A percentile compares a stretch with the other conserved stretches of the same genome.
phyloP scores from a whole-genome alignment of 495 filamentous ascomycete species.

The Talaromyces nanjingensis region DNA sequence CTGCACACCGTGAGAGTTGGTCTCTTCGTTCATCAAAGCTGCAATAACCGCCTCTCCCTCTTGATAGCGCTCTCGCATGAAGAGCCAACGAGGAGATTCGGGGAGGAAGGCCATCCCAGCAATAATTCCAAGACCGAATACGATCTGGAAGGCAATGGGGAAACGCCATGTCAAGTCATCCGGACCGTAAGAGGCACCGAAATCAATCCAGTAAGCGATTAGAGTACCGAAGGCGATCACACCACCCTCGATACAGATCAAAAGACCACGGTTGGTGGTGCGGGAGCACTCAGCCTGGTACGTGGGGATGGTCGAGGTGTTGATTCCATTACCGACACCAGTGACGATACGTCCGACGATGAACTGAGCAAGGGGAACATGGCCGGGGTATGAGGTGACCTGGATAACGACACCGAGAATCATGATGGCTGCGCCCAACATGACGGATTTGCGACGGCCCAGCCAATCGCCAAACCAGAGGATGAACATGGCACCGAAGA shows the following conservation, averaged over 20 bases:
- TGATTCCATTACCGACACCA: slow-evolving; percentile 72
- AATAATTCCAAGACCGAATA: slow-evolving; percentile 63
- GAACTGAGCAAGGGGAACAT: slow-evolving; percentile 56
- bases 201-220: slow-evolving; percentile 84
- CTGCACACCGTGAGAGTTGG: slow-evolving; percentile 11
- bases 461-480: slow-evolving; percentile 60
- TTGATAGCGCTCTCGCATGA: slow-evolving; percentile 57
- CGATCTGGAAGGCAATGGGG: slow-evolving; percentile 74
- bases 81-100: slow-evolving; percentile 71
- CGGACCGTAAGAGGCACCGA: slow-evolving; percentile 61
- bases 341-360: slow-evolving; percentile 69
- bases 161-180: slow-evolving; percentile 66
- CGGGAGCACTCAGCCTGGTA: slow-evolving; percentile 75
- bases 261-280: slow-evolving; percentile 68
- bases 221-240: slow-evolving; percentile 68
- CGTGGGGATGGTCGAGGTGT: slow-evolving; percentile 70
- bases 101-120: slow-evolving; percentile 60
- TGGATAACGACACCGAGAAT: slow-evolving; percentile 74
- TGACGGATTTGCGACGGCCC: slow-evolving; percentile 51
- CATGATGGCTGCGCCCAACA: slow-evolving; percentile 66
- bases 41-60: slow-evolving; percentile 66
- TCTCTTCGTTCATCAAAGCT: slow-evolving; percentile 17
- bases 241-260: slow-evolving; percentile 80
- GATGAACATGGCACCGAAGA: slow-evolving; percentile 66
- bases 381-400: slow-evolving; percentile 44